A percentile compares a stretch with the other conserved stretches of the same genome.
Conservation (phyloP, 2,329 filamentous ascomycete genomes). For the Gyromitra esculenta region DNA sequence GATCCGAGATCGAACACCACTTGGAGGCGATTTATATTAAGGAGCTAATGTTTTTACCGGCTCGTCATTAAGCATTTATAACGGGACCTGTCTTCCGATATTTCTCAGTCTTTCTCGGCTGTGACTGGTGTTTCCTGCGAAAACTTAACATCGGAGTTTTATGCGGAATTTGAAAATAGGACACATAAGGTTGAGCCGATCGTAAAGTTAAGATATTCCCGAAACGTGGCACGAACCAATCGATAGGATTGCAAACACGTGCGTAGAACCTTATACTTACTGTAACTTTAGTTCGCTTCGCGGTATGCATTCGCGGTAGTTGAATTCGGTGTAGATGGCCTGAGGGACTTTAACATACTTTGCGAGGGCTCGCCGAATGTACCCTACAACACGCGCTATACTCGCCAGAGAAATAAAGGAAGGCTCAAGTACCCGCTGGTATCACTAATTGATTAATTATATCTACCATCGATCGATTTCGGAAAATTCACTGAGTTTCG, state of each 20-base stretch:
- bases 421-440: slow-evolving; percentile 1
- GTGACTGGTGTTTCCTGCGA: neutral
- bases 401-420: neutral
- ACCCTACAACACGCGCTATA: neutral
- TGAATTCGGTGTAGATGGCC: slow-evolving; percentile 5
- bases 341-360: slow-evolving; percentile 37
- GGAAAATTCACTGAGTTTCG: neutral
- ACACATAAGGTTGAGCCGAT: slow-evolving; percentile 8
- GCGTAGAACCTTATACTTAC: slow-evolving; percentile 1
- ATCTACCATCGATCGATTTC: slow-evolving; percentile 2
- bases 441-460: neutral
- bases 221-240: slow-evolving; percentile 46
- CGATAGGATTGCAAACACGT: slow-evolving; percentile 17
- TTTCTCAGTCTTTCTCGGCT: slow-evolving; percentile 7
- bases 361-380: neutral
- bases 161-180: slow-evolving; percentile 7
- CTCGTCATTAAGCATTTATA: slow-evolving; percentile 42
- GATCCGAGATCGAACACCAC: slow-evolving; percentile 20
- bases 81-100: slow-evolving; percentile 8
- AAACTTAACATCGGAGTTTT: neutral
- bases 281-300: slow-evolving; percentile 4
- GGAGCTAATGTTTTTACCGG: slow-evolving; percentile 36
- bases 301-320: slow-evolving; percentile 1
- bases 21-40: slow-evolving; percentile 31
- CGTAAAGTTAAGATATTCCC: slow-evolving; percentile 10